Evolutionary conservation across 805 yeast species (phyloP).

Genomic region (Cyberlindnera mycetangii): DNA sequence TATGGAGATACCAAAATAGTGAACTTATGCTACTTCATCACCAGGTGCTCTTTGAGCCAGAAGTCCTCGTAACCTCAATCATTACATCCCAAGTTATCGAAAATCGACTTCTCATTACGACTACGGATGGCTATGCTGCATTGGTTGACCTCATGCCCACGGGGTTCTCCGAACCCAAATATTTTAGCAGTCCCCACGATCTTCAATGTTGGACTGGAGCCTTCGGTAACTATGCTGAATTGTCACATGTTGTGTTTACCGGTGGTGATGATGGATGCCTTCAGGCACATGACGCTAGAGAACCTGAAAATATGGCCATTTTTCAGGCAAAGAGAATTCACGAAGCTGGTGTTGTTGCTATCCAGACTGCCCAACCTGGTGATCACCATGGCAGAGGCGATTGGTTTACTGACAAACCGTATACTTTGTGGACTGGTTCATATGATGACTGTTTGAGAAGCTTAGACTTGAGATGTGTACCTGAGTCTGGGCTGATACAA

Average conservation of each 20-base stretch:
- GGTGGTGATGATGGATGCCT: slow-evolving; percentile 90
- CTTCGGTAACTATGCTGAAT: slow-evolving; percentile 54
- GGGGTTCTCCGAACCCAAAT: slow-evolving; percentile 27
- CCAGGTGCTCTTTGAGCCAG: slow-evolving; percentile 46
- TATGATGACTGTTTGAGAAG: slow-evolving; percentile 79
- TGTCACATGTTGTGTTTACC: slow-evolving; percentile 60
- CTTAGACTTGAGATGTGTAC: slow-evolving; percentile 62
- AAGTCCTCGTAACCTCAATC: slow-evolving; percentile 59
- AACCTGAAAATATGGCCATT: slow-evolving; percentile 29
- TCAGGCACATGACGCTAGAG: slow-evolving; percentile 67
- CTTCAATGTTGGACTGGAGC: slow-evolving; percentile 89
- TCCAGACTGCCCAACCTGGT: slow-evolving; percentile 52
- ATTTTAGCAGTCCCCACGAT: slow-evolving; percentile 43
- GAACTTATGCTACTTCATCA: slow-evolving; percentile 26
- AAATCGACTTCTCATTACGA: slow-evolving; percentile 48
- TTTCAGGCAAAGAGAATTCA: slow-evolving; percentile 56
- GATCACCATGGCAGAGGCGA: slow-evolving; percentile 29
- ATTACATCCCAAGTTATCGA: slow-evolving; percentile 47
- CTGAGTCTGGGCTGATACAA: slow-evolving; percentile 36
- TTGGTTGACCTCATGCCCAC: slow-evolving; percentile 33
- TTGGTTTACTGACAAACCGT: slow-evolving; percentile 45
- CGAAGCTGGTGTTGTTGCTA: slow-evolving; percentile 88
- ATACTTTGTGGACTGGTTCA: slow-evolving; percentile 78
- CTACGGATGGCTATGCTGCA: slow-evolving; percentile 64
- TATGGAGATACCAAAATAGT: slow-evolving; percentile 51